These are phyloP conservation scores for Dothistroma septosporum DNA, from an alignment of 2,329 filamentous ascomycete species.

Conservation along the genomic window DNA sequence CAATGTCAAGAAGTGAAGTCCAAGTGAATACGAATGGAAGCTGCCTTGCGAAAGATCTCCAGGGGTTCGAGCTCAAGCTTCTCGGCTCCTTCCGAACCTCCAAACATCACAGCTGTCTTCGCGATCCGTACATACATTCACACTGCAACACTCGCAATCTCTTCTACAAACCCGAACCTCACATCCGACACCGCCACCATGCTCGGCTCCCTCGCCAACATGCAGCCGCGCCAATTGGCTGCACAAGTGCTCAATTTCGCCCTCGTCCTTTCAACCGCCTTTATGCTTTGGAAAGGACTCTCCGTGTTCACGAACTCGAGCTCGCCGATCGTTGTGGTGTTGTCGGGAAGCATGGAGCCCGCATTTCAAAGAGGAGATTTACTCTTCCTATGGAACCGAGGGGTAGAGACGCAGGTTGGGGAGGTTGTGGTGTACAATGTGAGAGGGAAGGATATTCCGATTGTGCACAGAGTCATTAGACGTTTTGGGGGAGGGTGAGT, in stretches of 20 bases:
- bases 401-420: slow-evolving; percentile 60
- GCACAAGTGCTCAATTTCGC: slow-evolving; percentile 85
- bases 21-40: not conserved
- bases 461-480: slow-evolving; percentile 88
- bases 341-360: slow-evolving; percentile 79
- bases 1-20: not conserved
- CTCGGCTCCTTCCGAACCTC: not conserved
- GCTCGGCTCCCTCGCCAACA: slow-evolving; percentile 60
- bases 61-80: not conserved
- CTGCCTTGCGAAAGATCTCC: not conserved
- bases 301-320: slow-evolving; percentile 66
- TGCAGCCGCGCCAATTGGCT: slow-evolving; percentile 75
- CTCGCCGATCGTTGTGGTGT: slow-evolving; percentile 73
- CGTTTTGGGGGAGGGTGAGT: slow-evolving; percentile 58
- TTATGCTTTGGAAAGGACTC: slow-evolving; percentile 89
- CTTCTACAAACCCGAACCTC: too few relatives aligned
- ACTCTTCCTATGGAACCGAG: slow-evolving; percentile 71
- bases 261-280: slow-evolving; percentile 82
- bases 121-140: not conserved
- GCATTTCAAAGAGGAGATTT: slow-evolving; percentile 76
- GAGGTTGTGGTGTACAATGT: slow-evolving; percentile 81
- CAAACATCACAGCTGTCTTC: not conserved
- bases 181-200: slow-evolving; percentile 44
- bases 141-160: too few relatives aligned
- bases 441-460: slow-evolving; percentile 90